A percentile compares a stretch with the other conserved stretches of the same genome.
Evolutionary conservation across 2,329 filamentous ascomycete species (phyloP).

Genomic region (Lasiodiplodia citricola): DNA sequence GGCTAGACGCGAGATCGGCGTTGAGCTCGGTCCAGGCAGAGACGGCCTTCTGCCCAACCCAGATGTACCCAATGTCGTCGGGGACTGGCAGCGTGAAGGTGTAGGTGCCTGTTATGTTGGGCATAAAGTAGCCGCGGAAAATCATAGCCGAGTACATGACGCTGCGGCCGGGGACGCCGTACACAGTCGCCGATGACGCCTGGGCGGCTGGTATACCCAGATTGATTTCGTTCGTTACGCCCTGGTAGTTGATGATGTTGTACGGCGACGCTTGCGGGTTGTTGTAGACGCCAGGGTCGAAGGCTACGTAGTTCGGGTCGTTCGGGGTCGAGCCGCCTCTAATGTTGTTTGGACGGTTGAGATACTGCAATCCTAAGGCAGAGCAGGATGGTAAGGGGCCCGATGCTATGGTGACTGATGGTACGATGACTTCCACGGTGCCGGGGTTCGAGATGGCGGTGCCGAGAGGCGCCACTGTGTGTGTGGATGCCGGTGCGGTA

Average conservation of each 20-base stretch:
- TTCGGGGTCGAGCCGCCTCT: neutral
- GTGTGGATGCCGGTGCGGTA: neutral
- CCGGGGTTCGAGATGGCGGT: neutral
- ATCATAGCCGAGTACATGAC: neutral
- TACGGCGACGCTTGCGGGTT: neutral
- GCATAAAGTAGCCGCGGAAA: neutral
- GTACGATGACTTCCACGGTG: neutral
- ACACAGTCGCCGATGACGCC: no score
- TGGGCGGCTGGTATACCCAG: neutral
- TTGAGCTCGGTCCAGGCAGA: neutral
- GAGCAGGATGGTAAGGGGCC: neutral
- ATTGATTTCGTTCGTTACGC: neutral
- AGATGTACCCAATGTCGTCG: constrained; percentile 1
- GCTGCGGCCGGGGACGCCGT: neutral
- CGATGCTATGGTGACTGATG: neutral
- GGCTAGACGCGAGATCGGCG: neutral
- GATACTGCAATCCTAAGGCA: neutral
- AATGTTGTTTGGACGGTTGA: neutral
- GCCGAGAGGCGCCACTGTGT: neutral
- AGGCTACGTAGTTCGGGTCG: neutral
- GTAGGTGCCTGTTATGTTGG: neutral
- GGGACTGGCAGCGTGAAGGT: neutral
- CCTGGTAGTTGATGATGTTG: neutral
- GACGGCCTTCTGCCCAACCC: neutral
- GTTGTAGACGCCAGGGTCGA: neutral